These are phyloP conservation scores for Neoboletus subvelutipes DNA, from an alignment of 768 basidiomycete genomes.

Conservation along the genomic window DNA sequence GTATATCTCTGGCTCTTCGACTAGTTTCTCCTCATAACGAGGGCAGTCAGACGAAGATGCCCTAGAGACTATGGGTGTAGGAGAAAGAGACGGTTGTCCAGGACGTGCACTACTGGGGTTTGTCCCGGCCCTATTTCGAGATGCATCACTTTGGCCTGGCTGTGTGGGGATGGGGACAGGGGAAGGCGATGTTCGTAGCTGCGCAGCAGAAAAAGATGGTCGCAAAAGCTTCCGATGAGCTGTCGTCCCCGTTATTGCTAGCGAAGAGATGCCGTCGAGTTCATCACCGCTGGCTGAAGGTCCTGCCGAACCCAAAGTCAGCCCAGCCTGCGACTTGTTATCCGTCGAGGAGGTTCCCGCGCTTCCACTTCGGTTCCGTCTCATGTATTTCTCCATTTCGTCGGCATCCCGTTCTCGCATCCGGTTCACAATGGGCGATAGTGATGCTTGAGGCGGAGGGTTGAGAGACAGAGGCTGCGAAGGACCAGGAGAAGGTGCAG, in stretches of 20 bases:
- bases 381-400: slow-evolving; percentile 84
- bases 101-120: slow-evolving; percentile 53
- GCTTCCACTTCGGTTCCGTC: slow-evolving; percentile 80
- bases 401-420: slow-evolving; percentile 84
- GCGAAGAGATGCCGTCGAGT: slow-evolving; percentile 46
- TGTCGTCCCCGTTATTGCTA: slow-evolving; percentile 50
- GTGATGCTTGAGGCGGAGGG: slow-evolving; percentile 41
- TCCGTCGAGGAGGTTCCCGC: slow-evolving; percentile 72
- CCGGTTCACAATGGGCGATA: slow-evolving; percentile 78
- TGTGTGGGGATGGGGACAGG: slow-evolving; percentile 33
- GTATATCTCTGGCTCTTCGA: slow-evolving; percentile 50
- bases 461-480: slow-evolving; percentile 38
- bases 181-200: slow-evolving; percentile 57
- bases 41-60: slow-evolving; percentile 58
- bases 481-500: slow-evolving; percentile 36
- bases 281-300: slow-evolving; percentile 57
- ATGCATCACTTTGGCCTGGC: slow-evolving; percentile 41
- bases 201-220: slow-evolving; percentile 77
- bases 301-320: slow-evolving; percentile 46
- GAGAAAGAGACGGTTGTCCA: slow-evolving; percentile 40
- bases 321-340: slow-evolving; percentile 59
- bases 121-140: slow-evolving; percentile 64
- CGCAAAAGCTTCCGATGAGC: slow-evolving; percentile 61
- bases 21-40: slow-evolving; percentile 35
- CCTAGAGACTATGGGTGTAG: slow-evolving; percentile 43